Evolutionary conservation across 257 asterid species (phyloP).

Genomic region (Penstemon newberryi): DNA sequence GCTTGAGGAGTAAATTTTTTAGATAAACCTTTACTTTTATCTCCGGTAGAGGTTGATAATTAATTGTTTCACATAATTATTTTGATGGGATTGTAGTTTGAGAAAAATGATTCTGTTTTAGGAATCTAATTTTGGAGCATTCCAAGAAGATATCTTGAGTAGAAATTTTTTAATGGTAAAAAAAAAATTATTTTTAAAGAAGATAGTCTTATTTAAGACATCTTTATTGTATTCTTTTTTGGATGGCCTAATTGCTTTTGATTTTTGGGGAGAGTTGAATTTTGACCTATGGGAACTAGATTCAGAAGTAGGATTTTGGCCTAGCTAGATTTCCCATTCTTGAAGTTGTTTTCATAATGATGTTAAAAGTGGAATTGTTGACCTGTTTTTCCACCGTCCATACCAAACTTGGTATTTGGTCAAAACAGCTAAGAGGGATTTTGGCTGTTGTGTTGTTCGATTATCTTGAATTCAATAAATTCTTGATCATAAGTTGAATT

Average conservation of each 20-base stretch:
- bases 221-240: not conserved
- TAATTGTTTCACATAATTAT: too few species aligned
- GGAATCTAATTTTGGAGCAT: too few species aligned
- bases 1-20: too few species aligned
- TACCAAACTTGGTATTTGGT: constrained; percentile 8
- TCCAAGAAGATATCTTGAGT: too few species aligned
- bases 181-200: too few species aligned
- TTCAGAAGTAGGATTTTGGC: not conserved
- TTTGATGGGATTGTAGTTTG: too few species aligned
- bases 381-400: not conserved
- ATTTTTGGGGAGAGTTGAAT: not conserved
- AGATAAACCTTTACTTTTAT: too few species aligned
- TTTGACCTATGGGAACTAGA: constrained; percentile 11
- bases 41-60: too few species aligned
- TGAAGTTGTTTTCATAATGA: not conserved
- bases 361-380: not conserved
- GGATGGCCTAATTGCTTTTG: constrained; percentile 24
- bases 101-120: too few species aligned
- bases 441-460: not conserved
- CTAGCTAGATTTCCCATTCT: not conserved
- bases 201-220: too few species aligned
- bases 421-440: not conserved
- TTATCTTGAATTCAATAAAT: not conserved
- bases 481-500: not conserved
- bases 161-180: too few species aligned